A percentile compares a stretch with the other conserved stretches of the same genome.
phyloP scores from a whole-genome alignment of 2,329 filamentous ascomycete species.

The Blumeriella jaapii region DNA sequence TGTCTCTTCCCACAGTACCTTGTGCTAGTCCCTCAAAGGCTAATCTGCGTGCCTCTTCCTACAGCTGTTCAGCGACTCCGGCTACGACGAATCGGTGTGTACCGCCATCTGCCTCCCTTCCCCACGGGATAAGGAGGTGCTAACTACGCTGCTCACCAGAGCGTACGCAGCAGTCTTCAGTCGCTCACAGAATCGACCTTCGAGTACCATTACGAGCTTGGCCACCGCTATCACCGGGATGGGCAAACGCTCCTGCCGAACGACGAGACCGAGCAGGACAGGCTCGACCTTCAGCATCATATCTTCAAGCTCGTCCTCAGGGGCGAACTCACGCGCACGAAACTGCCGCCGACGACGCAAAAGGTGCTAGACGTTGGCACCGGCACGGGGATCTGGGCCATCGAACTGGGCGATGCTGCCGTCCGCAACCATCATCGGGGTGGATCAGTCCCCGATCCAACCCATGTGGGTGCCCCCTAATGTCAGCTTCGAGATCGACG shows the following conservation, averaged over 20 bases:
- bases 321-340: conserved; percentile 10
- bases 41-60: too few relatives aligned
- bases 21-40: too few relatives aligned
- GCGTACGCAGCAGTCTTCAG: conserved; percentile 6
- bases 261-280: conserved; percentile 10
- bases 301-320: conserved; percentile 12
- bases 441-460: conserved; percentile 56
- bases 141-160: too few relatives aligned
- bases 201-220: conserved; percentile 12
- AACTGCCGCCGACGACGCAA: conserved; percentile 18
- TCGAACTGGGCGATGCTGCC: conserved; percentile 36
- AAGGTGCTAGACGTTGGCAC: conserved; percentile 31
- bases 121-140: too few relatives aligned
- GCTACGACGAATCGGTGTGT: conserved; percentile 7
- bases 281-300: conserved; percentile 14
- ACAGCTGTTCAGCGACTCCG: conserved; percentile 6
- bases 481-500: conserved; percentile 51
- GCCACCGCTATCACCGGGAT: conserved; percentile 13
- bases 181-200: conserved; percentile 9
- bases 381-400: conserved; percentile 32
- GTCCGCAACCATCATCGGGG: conserved; percentile 32
- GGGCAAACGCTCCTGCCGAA: conserved; percentile 11
- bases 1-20: too few relatives aligned
- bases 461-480: conserved; percentile 44
- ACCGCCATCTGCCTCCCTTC: not conserved